Evolutionary conservation across 2,329 filamentous ascomycete genomes (phyloP).

Genomic region (Venturiaceae sp.): DNA sequence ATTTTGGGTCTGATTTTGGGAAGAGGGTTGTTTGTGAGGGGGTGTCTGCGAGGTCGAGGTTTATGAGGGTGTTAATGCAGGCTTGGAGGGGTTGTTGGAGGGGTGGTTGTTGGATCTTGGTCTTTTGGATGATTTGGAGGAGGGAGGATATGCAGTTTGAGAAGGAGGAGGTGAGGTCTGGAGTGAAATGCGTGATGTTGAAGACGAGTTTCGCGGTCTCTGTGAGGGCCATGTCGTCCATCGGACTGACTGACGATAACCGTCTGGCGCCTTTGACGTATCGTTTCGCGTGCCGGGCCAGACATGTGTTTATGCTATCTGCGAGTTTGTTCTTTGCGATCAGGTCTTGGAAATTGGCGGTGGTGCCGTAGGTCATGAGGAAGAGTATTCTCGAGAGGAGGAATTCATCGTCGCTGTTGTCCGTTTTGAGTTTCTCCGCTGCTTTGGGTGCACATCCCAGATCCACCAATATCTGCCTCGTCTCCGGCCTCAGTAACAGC

Average conservation of each 20-base stretch:
- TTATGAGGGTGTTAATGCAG: conserved; percentile 72
- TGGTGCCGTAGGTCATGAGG: conserved; percentile 66
- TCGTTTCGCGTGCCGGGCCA: conserved; percentile 52
- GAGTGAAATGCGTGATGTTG: conserved; percentile 72
- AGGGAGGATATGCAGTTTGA: conserved; percentile 59
- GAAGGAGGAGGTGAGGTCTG: conserved; percentile 52
- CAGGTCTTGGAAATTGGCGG: conserved; percentile 53
- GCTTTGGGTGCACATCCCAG: conserved; percentile 57
- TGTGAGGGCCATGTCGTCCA: conserved; percentile 69
- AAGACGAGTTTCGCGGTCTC: conserved; percentile 85
- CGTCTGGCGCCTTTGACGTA: conserved; percentile 31
- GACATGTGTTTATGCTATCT: conserved; percentile 49
- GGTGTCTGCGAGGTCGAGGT: conserved; percentile 39
- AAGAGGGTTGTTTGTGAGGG: conserved; percentile 41
- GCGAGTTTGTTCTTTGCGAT: conserved; percentile 58
- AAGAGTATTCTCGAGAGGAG: conserved; percentile 71
- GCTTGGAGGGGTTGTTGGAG: conserved; percentile 63
- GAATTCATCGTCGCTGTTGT: conserved; percentile 78
- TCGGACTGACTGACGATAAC: conserved; percentile 37
- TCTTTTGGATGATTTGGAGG: conserved; percentile 56
- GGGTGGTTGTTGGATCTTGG: conserved; percentile 52
- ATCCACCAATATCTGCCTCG: conserved; percentile 65
- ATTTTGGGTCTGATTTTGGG: conserved; percentile 50
- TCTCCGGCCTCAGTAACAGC: conserved; percentile 57
- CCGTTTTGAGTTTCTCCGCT: conserved; percentile 61